Conservation (phyloP, 2,329 filamentous ascomycete genomes). For the Venturia asperata region DNA sequence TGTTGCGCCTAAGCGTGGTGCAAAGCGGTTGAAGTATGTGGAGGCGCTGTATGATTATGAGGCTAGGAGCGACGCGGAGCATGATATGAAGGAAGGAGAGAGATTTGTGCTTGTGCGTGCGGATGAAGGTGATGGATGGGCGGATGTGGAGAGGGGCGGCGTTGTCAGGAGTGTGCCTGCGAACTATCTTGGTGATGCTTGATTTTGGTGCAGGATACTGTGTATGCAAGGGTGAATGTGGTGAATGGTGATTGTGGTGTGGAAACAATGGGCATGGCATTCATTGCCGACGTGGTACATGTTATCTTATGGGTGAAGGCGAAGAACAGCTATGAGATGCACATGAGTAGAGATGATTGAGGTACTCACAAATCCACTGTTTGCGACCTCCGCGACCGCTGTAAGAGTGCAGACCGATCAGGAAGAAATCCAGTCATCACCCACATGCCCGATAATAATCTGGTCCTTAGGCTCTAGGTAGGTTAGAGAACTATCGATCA, state of each 20-base stretch:
- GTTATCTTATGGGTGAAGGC: neutral
- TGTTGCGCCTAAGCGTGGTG: constrained; percentile 81
- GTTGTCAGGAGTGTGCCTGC: constrained; percentile 83
- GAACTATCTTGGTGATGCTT: constrained; percentile 76
- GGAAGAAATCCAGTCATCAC: too few relatives aligned
- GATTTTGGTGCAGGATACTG: neutral
- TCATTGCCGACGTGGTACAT: neutral
- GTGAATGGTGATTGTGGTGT: neutral
- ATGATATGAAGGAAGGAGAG: constrained; percentile 86
- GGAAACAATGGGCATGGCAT: neutral
- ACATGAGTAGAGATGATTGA: too few relatives aligned
- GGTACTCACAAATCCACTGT: too few relatives aligned
- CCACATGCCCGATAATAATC: too few relatives aligned
- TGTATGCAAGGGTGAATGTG: neutral
- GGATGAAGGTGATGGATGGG: constrained; percentile 91
- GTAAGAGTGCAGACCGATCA: too few relatives aligned
- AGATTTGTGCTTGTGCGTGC: constrained; percentile 82
- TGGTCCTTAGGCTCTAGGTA: too few relatives aligned
- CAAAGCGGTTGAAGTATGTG: constrained; percentile 90
- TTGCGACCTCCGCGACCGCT: too few relatives aligned
- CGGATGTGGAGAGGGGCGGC: constrained; percentile 88
- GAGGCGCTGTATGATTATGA: constrained; percentile 90
- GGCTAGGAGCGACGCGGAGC: constrained; percentile 77
- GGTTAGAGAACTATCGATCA: too few relatives aligned
- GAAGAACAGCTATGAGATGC: too few relatives aligned